These are phyloP conservation scores for Lagenidium giganteum DNA, from an alignment of 352 stramenopile genomes.

Conservation along the genomic window DNA sequence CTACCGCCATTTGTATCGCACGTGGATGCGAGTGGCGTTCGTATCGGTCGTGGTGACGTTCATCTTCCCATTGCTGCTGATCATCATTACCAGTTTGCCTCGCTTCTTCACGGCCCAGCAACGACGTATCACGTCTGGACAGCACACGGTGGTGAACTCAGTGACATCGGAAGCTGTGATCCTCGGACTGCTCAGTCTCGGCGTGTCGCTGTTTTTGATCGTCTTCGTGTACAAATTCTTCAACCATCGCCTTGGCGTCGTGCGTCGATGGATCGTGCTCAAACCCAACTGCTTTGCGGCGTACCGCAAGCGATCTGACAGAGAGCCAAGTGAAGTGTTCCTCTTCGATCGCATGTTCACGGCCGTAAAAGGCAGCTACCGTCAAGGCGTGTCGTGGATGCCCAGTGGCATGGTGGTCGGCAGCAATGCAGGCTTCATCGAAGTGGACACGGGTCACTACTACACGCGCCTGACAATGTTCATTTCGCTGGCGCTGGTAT, in stretches of 20 bases:
- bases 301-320: constrained; percentile 67
- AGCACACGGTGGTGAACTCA: constrained; percentile 37
- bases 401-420: constrained; percentile 76
- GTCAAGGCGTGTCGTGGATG: constrained; percentile 85
- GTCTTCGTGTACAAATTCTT: constrained; percentile 88
- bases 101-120: constrained; percentile 65
- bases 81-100: constrained; percentile 67
- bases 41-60: constrained; percentile 78
- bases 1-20: constrained; percentile 82
- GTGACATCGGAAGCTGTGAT: constrained; percentile 49
- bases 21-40: constrained; percentile 83
- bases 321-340: constrained; percentile 82
- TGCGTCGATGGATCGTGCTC: constrained; percentile 83
- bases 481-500: constrained; percentile 50
- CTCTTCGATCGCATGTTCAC: constrained; percentile 84
- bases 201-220: constrained; percentile 53
- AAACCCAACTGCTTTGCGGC: constrained; percentile 84
- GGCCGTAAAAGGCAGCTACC: constrained; percentile 69
- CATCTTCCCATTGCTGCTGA: constrained; percentile 69
- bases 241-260: constrained; percentile 76
- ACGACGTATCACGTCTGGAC: constrained; percentile 36
- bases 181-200: constrained; percentile 42
- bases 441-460: constrained; percentile 84
- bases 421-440: constrained; percentile 75
- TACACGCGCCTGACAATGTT: constrained; percentile 79